Conservation (phyloP, 1,139 yeast species). For the Debaryomyces fabryi region DNA sequence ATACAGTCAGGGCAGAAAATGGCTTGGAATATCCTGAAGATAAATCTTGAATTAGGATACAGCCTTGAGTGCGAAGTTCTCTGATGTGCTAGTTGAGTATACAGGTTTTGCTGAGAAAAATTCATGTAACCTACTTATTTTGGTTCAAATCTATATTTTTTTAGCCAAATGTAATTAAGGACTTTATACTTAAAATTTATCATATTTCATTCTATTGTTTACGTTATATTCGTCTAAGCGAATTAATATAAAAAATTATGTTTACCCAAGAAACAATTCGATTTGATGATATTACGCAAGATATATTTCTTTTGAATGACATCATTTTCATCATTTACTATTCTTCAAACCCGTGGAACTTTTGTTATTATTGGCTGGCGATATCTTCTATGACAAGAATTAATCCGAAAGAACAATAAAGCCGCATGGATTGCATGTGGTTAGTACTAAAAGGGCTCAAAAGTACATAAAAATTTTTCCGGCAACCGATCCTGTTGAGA, state of each 20-base stretch:
- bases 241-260: not conserved
- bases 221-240: not conserved
- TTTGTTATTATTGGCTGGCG: not conserved
- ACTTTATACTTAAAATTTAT: not conserved
- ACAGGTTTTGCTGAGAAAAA: not conserved
- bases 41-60: not conserved
- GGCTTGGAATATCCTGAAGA: constrained; percentile 47
- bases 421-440: constrained; percentile 5
- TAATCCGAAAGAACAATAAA: constrained; percentile 1
- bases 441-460: not conserved
- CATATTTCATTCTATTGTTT: not conserved
- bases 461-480: not conserved
- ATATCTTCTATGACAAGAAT: not conserved
- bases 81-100: not conserved
- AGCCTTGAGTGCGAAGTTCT: not conserved
- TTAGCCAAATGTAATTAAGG: not conserved
- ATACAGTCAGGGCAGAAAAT: constrained; percentile 42
- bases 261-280: not conserved
- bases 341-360: not conserved
- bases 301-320: not conserved
- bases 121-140: not conserved
- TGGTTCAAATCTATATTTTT: not conserved
- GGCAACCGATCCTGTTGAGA: not conserved
- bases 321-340: not conserved
- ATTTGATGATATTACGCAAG: not conserved